A percentile compares a stretch with the other conserved stretches of the same genome.
Conservation (phyloP, 1,284 basidiomycete genomes). For the Peniophora sp. region DNA sequence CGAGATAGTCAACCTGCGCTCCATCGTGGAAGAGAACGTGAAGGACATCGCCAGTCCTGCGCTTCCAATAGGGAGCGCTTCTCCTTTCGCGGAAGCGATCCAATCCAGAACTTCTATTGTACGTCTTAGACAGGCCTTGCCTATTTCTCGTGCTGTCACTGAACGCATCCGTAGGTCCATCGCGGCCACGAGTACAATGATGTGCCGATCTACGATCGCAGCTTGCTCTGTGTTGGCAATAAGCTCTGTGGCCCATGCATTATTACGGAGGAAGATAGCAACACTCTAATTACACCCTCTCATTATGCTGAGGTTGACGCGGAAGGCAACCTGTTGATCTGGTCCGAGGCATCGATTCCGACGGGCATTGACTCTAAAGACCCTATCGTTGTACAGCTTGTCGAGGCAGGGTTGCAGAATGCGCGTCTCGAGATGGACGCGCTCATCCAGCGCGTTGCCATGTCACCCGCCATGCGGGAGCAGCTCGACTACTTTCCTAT, state of each 20-base stretch:
- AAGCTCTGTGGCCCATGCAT: slow-evolving; percentile 18
- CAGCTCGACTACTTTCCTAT: slow-evolving; percentile 23
- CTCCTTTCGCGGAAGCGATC: slow-evolving; percentile 2
- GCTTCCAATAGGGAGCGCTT: slow-evolving; percentile 11
- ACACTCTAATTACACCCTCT: slow-evolving; percentile 17
- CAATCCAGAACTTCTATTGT: not conserved
- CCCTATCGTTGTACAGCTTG: slow-evolving; percentile 20
- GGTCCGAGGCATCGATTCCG: slow-evolving; percentile 10
- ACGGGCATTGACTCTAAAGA: slow-evolving; percentile 6
- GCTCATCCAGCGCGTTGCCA: slow-evolving; percentile 18
- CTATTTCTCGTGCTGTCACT: not conserved
- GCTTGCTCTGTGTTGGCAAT: slow-evolving; percentile 15
- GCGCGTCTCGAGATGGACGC: slow-evolving; percentile 23
- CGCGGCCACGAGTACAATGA: slow-evolving; percentile 13
- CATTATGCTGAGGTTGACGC: slow-evolving; percentile 21
- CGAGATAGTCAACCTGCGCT: slow-evolving; percentile 21
- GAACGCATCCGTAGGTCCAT: slow-evolving; percentile 12
- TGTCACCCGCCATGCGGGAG: slow-evolving; percentile 25
- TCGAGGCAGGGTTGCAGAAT: slow-evolving; percentile 23
- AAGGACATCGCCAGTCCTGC: slow-evolving; percentile 11
- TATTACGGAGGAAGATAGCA: slow-evolving; percentile 14
- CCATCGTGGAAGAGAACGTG: slow-evolving; percentile 15
- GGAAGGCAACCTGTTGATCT: slow-evolving; percentile 22
- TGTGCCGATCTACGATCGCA: slow-evolving; percentile 20
- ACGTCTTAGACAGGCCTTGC: not conserved